These are phyloP conservation scores for Russula earlei DNA, from an alignment of 768 basidiomycete genomes.

Conservation along the genomic window DNA sequence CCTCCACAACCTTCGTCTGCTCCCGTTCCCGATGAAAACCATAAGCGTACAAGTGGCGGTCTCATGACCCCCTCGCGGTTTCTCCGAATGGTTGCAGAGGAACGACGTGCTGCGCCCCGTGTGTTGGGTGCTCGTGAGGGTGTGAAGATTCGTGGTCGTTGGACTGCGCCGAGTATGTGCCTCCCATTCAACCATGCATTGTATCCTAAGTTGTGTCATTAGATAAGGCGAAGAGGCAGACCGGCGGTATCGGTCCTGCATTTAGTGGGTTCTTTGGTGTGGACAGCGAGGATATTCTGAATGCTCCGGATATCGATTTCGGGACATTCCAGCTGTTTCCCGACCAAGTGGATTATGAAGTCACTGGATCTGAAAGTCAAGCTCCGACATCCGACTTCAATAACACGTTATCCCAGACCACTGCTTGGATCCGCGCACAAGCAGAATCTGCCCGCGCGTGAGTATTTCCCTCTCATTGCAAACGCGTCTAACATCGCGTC, in stretches of 20 bases:
- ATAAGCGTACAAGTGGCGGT: slow-evolving; percentile 9
- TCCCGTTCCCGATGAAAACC: slow-evolving; percentile 12
- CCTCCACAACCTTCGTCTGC: slow-evolving; percentile 18
- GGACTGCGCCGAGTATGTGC: slow-evolving; percentile 21
- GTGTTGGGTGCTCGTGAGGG: slow-evolving; percentile 1
- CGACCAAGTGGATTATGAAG: slow-evolving; percentile 28
- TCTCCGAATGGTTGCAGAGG: slow-evolving; percentile 15
- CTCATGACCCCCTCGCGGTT: slow-evolving; percentile 19
- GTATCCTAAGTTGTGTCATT: not conserved
- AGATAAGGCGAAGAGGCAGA: slow-evolving; percentile 11
- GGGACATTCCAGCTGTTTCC: slow-evolving; percentile 33
- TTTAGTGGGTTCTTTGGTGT: slow-evolving; percentile 31
- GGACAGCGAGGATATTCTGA: slow-evolving; percentile 31
- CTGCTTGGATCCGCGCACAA: slow-evolving; percentile 27
- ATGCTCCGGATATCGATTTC: slow-evolving; percentile 28
- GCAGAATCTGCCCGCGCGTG: slow-evolving; percentile 18
- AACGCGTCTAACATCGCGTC: not conserved
- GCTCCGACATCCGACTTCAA: slow-evolving; percentile 12
- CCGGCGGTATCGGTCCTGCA: slow-evolving; percentile 22
- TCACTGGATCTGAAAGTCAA: slow-evolving; percentile 1
- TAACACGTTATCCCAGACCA: slow-evolving; percentile 25
- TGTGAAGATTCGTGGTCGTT: slow-evolving; percentile 22
- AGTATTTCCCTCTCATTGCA: not conserved
- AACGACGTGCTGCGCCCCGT: slow-evolving; percentile 11
- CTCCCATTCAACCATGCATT: not conserved